Conservation (phyloP, 2,329 filamentous ascomycete genomes). For the Ophiostoma ips region DNA sequence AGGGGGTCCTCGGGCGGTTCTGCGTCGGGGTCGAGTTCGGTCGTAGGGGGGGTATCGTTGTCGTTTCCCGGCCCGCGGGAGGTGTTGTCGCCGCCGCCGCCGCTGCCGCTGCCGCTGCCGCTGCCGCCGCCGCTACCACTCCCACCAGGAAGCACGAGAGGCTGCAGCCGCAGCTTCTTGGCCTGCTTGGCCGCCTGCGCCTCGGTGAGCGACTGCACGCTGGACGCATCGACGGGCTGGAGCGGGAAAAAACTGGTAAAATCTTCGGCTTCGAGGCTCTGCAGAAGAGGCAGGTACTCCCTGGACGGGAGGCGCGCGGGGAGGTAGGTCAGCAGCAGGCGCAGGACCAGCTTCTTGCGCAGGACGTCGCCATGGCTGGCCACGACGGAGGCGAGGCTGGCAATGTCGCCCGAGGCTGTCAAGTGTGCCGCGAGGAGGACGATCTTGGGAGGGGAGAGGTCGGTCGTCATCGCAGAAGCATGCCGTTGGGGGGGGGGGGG, state of each 20-base stretch:
- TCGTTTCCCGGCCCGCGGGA: too few species aligned
- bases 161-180: constrained; percentile 47
- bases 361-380: constrained; percentile 43
- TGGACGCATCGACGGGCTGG: constrained; percentile 37
- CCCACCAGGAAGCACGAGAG: constrained; percentile 35
- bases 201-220: constrained; percentile 45
- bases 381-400: constrained; percentile 46
- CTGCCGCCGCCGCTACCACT: too few species aligned
- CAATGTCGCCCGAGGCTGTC: constrained; percentile 51
- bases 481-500: background rate
- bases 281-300: constrained; percentile 48
- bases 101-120: too few species aligned
- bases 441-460: constrained; percentile 51
- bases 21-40: constrained; percentile 28
- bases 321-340: constrained; percentile 62
- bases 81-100: too few species aligned
- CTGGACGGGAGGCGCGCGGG: constrained; percentile 54
- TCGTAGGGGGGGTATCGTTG: too few species aligned
- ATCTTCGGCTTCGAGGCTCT: constrained; percentile 38
- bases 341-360: constrained; percentile 49
- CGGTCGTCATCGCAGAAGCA: constrained; percentile 13
- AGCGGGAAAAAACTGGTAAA: constrained; percentile 16
- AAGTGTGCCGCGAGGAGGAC: constrained; percentile 60
- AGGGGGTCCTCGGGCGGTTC: constrained; percentile 24
- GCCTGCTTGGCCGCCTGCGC: constrained; percentile 49